phyloP scores from a whole-genome alignment of 805 yeast species.

The Soucietia sequanensis region DNA sequence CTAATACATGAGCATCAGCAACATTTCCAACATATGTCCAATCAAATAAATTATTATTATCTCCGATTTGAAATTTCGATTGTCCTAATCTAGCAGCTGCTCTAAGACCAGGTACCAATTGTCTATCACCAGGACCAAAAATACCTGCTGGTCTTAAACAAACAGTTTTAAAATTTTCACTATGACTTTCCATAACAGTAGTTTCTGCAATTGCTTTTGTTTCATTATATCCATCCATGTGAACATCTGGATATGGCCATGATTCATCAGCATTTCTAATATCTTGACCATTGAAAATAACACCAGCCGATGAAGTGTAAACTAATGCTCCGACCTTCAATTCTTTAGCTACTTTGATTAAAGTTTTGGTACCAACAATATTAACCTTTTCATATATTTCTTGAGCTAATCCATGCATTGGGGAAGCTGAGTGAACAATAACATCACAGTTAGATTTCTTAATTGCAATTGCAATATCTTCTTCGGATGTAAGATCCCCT shows the following conservation, averaged over 20 bases:
- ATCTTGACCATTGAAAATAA: slow-evolving; percentile 93
- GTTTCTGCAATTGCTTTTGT: slow-evolving; percentile 92
- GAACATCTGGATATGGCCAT: slow-evolving; percentile 87
- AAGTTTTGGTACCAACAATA: slow-evolving; percentile 80
- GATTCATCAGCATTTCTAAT: slow-evolving; percentile 88
- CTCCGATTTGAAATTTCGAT: slow-evolving; percentile 91
- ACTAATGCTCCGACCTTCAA: slow-evolving; percentile 64
- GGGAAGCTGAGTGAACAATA: slow-evolving; percentile 95
- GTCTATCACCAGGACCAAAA: slow-evolving; percentile 98
- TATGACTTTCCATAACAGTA: slow-evolving; percentile 73
- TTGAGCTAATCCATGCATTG: slow-evolving; percentile 85
- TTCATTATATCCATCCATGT: slow-evolving; percentile 96
- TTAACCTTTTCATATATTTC: slow-evolving; percentile 86
- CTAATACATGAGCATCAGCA: slow-evolving; percentile 93
- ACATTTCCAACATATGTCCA: slow-evolving; percentile 99
- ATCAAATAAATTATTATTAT: slow-evolving; percentile 89
- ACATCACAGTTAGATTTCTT: slow-evolving; percentile 59
- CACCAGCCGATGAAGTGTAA: slow-evolving; percentile 97
- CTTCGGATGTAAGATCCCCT: slow-evolving; percentile 81
- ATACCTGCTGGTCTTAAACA: slow-evolving; percentile 97
- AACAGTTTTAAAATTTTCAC: slow-evolving; percentile 64
- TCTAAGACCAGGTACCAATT: slow-evolving; percentile 89
- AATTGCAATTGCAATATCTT: slow-evolving; percentile 67
- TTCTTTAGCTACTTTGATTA: slow-evolving; percentile 61
- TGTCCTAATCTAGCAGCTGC: slow-evolving; percentile 81